phyloP scores from a whole-genome alignment of 75 land plant species.

The Cunninghamia lanceolata region DNA sequence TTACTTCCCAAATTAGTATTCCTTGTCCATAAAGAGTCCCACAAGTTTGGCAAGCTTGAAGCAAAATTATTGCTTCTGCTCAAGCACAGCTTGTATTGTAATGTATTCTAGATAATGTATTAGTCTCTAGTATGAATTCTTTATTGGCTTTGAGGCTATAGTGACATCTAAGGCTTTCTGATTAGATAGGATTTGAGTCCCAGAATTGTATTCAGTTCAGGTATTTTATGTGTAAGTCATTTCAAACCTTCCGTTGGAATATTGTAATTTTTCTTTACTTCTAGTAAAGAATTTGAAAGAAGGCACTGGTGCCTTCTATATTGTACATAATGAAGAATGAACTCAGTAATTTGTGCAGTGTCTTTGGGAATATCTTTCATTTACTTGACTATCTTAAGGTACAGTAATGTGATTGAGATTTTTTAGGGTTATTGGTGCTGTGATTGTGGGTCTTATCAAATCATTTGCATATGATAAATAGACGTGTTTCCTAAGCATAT shows the following conservation, averaged over 20 bases:
- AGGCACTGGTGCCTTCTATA: slow-evolving; percentile 7
- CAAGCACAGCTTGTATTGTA: slow-evolving; percentile 10
- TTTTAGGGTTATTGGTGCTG: neutral
- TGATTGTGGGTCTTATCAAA: neutral
- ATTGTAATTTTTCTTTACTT: slow-evolving; percentile 9
- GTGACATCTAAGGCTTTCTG: neutral
- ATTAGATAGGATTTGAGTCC: slow-evolving; percentile 1
- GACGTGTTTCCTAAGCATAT: neutral
- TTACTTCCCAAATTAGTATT: slow-evolving; percentile 1
- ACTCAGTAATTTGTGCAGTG: neutral
- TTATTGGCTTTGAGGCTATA: slow-evolving; percentile 3
- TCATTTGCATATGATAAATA: neutral
- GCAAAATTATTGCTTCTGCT: slow-evolving; percentile 9
- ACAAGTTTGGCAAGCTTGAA: slow-evolving; percentile 11
- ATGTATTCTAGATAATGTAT: slow-evolving; percentile 2
- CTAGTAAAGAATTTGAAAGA: slow-evolving; percentile 4
- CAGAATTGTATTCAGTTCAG: neutral
- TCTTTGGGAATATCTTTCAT: neutral
- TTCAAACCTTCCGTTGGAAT: neutral
- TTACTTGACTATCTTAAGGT: neutral
- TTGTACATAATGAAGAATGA: slow-evolving; percentile 14
- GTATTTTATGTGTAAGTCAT: slow-evolving; percentile 2
- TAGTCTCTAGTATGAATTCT: neutral
- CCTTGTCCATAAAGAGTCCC: slow-evolving; percentile 3
- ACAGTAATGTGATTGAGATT: neutral